Percentiles rank a stretch among this genome's conserved stretches.
Evolutionary conservation across 306 rosid genomes (phyloP).

Genomic region (Carpinus viminea): DNA sequence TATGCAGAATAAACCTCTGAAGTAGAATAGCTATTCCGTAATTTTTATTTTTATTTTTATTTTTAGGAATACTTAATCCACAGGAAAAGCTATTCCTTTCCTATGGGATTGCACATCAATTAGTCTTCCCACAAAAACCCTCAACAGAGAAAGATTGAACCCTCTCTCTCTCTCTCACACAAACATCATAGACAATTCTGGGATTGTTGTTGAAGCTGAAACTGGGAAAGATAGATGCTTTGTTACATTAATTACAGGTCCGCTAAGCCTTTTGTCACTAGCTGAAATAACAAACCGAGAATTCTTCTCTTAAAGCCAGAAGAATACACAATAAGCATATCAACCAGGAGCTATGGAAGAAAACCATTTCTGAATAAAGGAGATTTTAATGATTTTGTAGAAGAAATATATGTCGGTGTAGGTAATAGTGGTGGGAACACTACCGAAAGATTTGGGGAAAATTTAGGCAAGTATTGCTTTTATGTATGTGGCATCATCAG

Average conservation of each 20-base stretch:
- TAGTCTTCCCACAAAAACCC: too few species aligned
- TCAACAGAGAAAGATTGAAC: too few species aligned
- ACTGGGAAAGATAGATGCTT: slow-evolving; percentile 54
- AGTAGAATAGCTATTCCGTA: too few species aligned
- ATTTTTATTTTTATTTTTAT: too few species aligned
- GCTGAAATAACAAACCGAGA: slow-evolving; percentile 32
- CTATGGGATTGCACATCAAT: too few species aligned
- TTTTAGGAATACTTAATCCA: too few species aligned
- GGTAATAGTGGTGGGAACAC: slow-evolving; percentile 3
- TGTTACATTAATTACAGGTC: slow-evolving; percentile 48
- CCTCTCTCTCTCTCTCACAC: too few species aligned
- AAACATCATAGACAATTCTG: slow-evolving; percentile 49
- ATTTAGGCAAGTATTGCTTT: not conserved
- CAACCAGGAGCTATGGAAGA: slow-evolving; percentile 22
- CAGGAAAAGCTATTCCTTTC: too few species aligned
- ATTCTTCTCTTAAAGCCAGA: slow-evolving; percentile 13
- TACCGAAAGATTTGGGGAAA: not conserved
- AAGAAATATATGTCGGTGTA: not conserved
- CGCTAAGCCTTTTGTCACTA: slow-evolving; percentile 28
- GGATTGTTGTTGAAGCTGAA: slow-evolving; percentile 50
- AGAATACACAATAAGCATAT: slow-evolving; percentile 15
- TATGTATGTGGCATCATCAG: not conserved
- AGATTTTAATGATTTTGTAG: slow-evolving; percentile 12
- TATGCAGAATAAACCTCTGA: too few species aligned
- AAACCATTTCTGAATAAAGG: slow-evolving; percentile 34